Evolutionary conservation across 2,329 filamentous ascomycete genomes (phyloP), one percentile per base, ranked within the genome.

Genomic region (Ophiostoma piceae): DNA sequence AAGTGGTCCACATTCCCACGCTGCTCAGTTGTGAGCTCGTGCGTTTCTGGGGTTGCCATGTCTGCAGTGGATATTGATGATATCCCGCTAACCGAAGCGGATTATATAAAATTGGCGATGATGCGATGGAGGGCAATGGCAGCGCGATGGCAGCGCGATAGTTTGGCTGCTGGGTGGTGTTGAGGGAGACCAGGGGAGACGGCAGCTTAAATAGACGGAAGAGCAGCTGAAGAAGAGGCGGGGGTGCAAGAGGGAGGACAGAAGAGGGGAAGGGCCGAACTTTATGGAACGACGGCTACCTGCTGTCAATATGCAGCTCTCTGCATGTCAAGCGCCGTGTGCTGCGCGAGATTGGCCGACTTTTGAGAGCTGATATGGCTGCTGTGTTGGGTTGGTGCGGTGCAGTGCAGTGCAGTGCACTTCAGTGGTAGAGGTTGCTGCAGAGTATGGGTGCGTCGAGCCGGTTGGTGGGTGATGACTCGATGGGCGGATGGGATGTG

Each of bases 1-100:
- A 93, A 97, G 76, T 96, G 94, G 75, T 96, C 89, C 35, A 99
- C 86, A 66, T 92, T 90, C 68, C 90, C 86, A 79, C 92, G 92
- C 82, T 98, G 93, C 74, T 86, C 86, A 73, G 89, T 82, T 67
- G 90, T 90, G 76, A 97, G 89, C 66, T 57, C 51, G 32, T 35
- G 35, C 29, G 68, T 29, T 47, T 57, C 65, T 32, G 29, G 76
- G 73, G 71, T 71, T 51, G 67, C 69, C 70, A 67, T 73, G 60
- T 66, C n/a, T 14, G 43, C 41, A 47, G 11, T 29, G 41, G n/a
- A 35, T 19, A n/a, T 5, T 64, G 32, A 8, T 26, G 22, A 54
- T 57, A 9, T 26, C n/a, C 16, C 26, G 43, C 43, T 47, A 19
- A 19, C 14, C 14, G 43, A 47, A 19, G 43, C 43, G 16, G 7